Base-by-base conservation (phyloP, 345 rosid species). In the Ricinus communis region DNA sequence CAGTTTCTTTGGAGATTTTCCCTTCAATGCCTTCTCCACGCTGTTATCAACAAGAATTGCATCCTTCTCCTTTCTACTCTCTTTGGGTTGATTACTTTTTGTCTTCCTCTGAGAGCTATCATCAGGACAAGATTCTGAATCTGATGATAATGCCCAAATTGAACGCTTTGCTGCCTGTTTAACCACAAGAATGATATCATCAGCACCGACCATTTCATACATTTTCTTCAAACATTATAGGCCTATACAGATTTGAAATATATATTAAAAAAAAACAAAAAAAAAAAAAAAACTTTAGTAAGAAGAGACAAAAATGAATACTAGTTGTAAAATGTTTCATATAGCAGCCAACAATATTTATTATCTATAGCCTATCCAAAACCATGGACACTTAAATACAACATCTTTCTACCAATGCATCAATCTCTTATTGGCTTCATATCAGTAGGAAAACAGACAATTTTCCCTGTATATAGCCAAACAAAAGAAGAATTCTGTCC, bases 81-180 rank as follows among this genome's bases (percentile, higher is more conserved):
- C 75, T 56, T 68, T 63, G 51, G 63, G 69, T 21, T 65, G 49
- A 71, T 74, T 46, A 51, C 58, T 62, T 77, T 74, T 77, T 16
- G 66, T 59, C 67, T 77, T 78, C 49, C 46, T 71, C 69, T 5
- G 22, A 15, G 63, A 69, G 65, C 66, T 67, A 81, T 68, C 71
- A 41, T 69, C 75, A 51, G 80, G 86, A 75, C 74, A 76, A 65
- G 88, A 81, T 81, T 94, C 99, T 36, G 96, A 86, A 83, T 89
- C 99, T 50, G 93, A 91, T 66, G 97, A 87, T 60, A 89, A 46
- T 51, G 80, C 61, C 82, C 25, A 87, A 50, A 87, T 64, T 63
- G 82, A 76, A 83, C 60, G 78, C 62, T 81, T 67, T 28, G 52
- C 56, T 65, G 71, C 82, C 95, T 89, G 82, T 67, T 78, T 68